Percentiles rank a stretch among this genome's conserved stretches.
phyloP scores from a whole-genome alignment of 2,329 filamentous ascomycete species.

The Clonostachys byssicola region DNA sequence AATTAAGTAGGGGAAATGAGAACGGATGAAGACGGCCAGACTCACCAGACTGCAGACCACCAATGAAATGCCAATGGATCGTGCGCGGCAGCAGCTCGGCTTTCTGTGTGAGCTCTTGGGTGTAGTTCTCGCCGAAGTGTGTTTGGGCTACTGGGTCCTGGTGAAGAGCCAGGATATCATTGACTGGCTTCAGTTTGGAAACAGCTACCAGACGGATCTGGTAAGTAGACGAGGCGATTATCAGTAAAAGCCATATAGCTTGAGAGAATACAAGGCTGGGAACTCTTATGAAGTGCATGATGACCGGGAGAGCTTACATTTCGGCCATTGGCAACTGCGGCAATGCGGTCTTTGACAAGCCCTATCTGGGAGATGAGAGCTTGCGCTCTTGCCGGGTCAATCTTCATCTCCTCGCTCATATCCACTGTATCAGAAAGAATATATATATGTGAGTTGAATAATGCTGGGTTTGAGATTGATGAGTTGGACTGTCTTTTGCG shows the following conservation, averaged over 20 bases:
- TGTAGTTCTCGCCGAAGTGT: conserved; percentile 97
- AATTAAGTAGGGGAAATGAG: neutral
- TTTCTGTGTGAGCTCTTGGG: conserved; percentile 85
- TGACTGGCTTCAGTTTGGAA: conserved; percentile 91
- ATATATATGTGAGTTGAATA: neutral
- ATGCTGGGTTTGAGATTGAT: neutral
- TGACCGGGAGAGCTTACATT: conserved; percentile 31
- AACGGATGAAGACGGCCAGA: neutral
- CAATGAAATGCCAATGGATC: conserved; percentile 96
- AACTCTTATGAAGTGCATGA: no score
- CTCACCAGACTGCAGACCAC: conserved; percentile 74
- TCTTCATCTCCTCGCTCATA: conserved; percentile 56
- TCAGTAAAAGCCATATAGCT: neutral
- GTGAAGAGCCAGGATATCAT: conserved; percentile 84
- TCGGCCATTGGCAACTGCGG: conserved; percentile 45
- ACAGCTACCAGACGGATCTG: conserved; percentile 87
- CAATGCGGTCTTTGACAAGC: conserved; percentile 54
- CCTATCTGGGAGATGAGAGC: conserved; percentile 59
- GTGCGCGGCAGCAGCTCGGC: conserved; percentile 69
- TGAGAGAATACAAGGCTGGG: neutral
- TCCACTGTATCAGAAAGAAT: conserved; percentile 5
- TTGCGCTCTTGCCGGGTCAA: conserved; percentile 57
- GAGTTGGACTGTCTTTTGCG: neutral
- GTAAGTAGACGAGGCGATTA: conserved; percentile 1
- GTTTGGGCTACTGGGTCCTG: conserved; percentile 51